Evolutionary conservation across 768 basidiomycete genomes (phyloP), one percentile per base, ranked within the genome.

Genomic region (Calocybe cyanea): DNA sequence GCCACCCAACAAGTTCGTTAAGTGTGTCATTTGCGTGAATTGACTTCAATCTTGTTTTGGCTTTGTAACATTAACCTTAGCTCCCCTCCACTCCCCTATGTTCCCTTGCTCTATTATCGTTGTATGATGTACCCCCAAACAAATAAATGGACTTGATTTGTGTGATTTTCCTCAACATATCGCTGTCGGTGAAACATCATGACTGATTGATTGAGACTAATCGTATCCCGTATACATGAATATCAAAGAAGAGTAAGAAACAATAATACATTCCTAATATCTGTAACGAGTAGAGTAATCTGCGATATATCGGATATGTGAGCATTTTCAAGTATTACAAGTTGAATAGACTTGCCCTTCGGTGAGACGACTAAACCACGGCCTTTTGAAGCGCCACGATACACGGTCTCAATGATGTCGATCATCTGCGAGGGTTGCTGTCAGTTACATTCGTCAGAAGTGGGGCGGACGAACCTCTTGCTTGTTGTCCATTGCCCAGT

Each of bases 401-500:
- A 98, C 5, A 98, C 95, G 7, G 96, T 97, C 67, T 97, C 95
- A 56, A 98, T 84, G 56, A 98, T 94, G 63, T 98, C 95, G 57
- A 98, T 94, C 62, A 98, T 70, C 92, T 97, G 21, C 3, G 32
- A 49, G 5, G 25, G 9, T 25, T 6, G 20, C 21, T 41, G 25
- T 48, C 43, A 41, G 43, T 20, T 39, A 38, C 42, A 47, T n/a
- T 32, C 14, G 41, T 39, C 10, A 5, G 25, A 11, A 7, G 15
- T 28, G 14, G 34, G 10, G 21, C 35, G 3, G 11, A 54, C 77
- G 25, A 33, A 91, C 92, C 76, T 98, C 96, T 70, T 98, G 95
- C 62, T 98, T 96, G 65, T 94, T 93, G 61, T 93, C 89, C 80
- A 99, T 96, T 14, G 95, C 83, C 96, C 96, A 98, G 64, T 97